Evolutionary conservation across 352 stramenopile species (phyloP), one percentile per base, ranked within the genome.

Genomic region (Phytophthora foliorum): DNA sequence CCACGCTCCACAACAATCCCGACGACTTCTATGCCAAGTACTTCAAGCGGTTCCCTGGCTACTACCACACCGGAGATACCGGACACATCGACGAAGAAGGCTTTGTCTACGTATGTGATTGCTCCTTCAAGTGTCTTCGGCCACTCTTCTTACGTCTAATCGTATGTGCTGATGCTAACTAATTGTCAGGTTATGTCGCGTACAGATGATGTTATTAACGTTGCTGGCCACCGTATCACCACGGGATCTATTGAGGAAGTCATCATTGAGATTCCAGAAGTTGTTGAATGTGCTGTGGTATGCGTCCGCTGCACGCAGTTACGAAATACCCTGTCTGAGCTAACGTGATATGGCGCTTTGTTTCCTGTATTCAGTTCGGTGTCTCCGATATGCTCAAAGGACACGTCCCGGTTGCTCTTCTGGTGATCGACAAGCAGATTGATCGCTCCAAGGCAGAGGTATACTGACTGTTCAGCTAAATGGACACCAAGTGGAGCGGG

Each of bases 181-280:
- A 25, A 25, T 57, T 34, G 6, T 0, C 57, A 91, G 83, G 90
- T 98, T 32, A 97, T 97, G 90, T 91, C 84, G 10, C 73, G 93
- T 69, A 96, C 86, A 7, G 92, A 98, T 73, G 93, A 98, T 65
- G 83, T 97, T 41, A 97, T 98, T 57, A 97, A 97, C 51, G 89
- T 95, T 31, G 82, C 91, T 0, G 93, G 91, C 6, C 92, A 98
- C 58, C 80, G 92, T 17, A 80, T 98, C 5, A 91, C 79, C 42
- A 97, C 91, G 17, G 93, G 90, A 41, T 86, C 80, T 11, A 95
- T 98, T 41, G 93, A 98, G 80, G 90, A 97, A 70, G 85, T 94
- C 16, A 79, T 98, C 24, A 81, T 94, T 59, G 69, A 82, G 50
- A 90, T 97, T 46, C 77, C 81, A 6, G 84, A 94, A 63, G 81